A percentile compares a stretch with the other conserved stretches of the same genome.
phyloP scores from a whole-genome alignment of 1,284 basidiomycete species.

The Irpex rosettiformis region DNA sequence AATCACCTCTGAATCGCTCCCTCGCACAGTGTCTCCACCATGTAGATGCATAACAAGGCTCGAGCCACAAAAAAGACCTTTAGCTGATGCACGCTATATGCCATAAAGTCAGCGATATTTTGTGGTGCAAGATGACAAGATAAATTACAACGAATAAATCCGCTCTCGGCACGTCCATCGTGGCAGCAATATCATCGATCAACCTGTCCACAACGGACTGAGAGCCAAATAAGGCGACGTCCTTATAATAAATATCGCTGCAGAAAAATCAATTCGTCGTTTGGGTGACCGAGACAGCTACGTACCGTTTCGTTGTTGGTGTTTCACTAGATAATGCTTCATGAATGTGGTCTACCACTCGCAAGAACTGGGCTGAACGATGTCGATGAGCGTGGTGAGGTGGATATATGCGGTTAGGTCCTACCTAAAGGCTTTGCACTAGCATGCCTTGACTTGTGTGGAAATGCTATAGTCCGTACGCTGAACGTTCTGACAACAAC shows the following conservation, averaged over 20 bases:
- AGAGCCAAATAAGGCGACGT: slow-evolving; percentile 70
- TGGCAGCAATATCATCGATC: slow-evolving; percentile 85
- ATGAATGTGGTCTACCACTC: slow-evolving; percentile 59
- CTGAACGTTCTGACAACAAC: slow-evolving; percentile 3
- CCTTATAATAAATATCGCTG: slow-evolving; percentile 87
- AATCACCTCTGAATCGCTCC: slow-evolving; percentile 56
- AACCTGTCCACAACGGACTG: slow-evolving; percentile 80
- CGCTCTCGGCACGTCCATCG: slow-evolving; percentile 66
- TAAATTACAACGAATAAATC: slow-evolving; percentile 75
- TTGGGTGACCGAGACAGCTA: neutral
- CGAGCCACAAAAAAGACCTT: slow-evolving; percentile 78
- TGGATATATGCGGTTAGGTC: slow-evolving; percentile 15
- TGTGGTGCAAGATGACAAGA: neutral
- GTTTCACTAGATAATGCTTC: slow-evolving; percentile 54
- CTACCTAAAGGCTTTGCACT: slow-evolving; percentile 55
- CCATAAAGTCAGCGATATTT: slow-evolving; percentile 5
- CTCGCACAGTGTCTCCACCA: slow-evolving; percentile 49
- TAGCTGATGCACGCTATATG: slow-evolving; percentile 76
- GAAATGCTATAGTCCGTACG: slow-evolving; percentile 28
- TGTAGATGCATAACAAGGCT: slow-evolving; percentile 54
- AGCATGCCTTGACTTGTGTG: slow-evolving; percentile 36
- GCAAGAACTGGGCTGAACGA: slow-evolving; percentile 59
- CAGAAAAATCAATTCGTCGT: neutral
- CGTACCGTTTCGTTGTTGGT: slow-evolving; percentile 68
- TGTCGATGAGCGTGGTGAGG: neutral